Base-by-base conservation (phyloP, 345 rosid species). In the Clausena lansium region DNA sequence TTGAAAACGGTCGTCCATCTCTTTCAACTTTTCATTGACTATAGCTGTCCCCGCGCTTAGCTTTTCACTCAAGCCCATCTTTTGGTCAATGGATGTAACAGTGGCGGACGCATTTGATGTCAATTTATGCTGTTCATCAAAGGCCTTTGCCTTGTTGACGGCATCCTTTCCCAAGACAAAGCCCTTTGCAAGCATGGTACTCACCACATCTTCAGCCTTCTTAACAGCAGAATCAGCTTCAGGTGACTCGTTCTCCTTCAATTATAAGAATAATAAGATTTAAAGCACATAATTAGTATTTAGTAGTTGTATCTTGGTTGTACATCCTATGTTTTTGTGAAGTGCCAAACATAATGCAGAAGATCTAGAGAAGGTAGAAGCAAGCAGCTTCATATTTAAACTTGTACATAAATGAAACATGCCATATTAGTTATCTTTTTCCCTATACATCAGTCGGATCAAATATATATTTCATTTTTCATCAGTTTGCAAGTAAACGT, bases 141-240 rank as follows among this genome's bases (percentile, higher is more conserved):
- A 77, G 17, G 87, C 50, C 71, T 82, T 89, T 62, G 86, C 88
- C 77, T 76, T 85, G 71, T 66, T 76, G 68, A 89, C 19, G 19
- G 89, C 91, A 70, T 89, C 89, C 79, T 87, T 89, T 57, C 89
- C 89, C 75, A 89, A 81, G 63, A 85, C 81, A 76, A 76, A 87
- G 27, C 92, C 91, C 78, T 78, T 84, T 19, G 91, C 89, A 28
- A 89, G 84, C 93, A 87, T 85, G 33, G 79, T 81, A 80, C 88
- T 89, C n/a, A 89, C 87, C 67, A 86, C 81, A 33, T 87, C 89
- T 81, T 86, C 91, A 45, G 89, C 91, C 85, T 78, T 89, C 71
- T 54, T 75, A n/a, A 84, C 79, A 9, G 79, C 78, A 52, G 85
- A 74, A 55, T 41, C 80, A 20, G 78, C 50, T 15, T 22, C 76